Conservation (phyloP, 2,329 filamentous ascomycete species). For the Emergomyces orientalis region DNA sequence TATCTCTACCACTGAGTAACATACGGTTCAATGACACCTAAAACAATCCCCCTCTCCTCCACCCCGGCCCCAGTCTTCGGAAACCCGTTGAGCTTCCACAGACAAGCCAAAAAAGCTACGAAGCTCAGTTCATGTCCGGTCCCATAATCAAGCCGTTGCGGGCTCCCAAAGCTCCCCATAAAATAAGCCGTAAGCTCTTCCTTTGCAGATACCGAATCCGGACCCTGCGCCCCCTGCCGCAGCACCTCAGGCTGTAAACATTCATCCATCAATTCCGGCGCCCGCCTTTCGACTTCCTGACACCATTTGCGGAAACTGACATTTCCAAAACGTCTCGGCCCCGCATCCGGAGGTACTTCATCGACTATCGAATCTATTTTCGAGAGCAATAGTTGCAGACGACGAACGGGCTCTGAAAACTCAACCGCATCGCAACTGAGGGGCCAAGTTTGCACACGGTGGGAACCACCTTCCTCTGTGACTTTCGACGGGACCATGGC, state of each 20-base stretch:
- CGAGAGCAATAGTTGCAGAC: conserved; percentile 57
- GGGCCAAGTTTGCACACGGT: conserved; percentile 42
- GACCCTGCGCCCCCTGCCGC: conserved; percentile 21
- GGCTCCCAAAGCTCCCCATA: conserved; percentile 75
- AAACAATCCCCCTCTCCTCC: conserved; percentile 68
- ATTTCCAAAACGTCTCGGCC: conserved; percentile 86
- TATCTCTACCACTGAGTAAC: conserved; percentile 27
- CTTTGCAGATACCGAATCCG: conserved; percentile 40
- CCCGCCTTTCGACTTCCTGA: conserved; percentile 53
- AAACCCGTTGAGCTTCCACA: conserved; percentile 88
- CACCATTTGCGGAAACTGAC: conserved; percentile 82
- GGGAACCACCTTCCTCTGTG: conserved; percentile 23
- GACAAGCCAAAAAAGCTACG: conserved; percentile 73
- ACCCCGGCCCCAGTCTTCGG: conserved; percentile 44
- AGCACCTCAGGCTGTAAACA: conserved; percentile 46
- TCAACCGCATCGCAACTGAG: conserved; percentile 34
- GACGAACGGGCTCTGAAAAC: conserved; percentile 50
- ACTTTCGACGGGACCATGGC: conserved; percentile 65
- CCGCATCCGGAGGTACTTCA: conserved; percentile 72
- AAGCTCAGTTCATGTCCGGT: conserved; percentile 96
- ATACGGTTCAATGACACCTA: conserved; percentile 73
- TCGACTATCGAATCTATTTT: conserved; percentile 59
- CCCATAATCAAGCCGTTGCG: conserved; percentile 85
- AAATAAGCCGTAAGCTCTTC: conserved; percentile 72
- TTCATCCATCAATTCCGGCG: conserved; percentile 48